Percentiles rank a stretch among this genome's conserved stretches.
These are phyloP conservation scores for Tilletia walkeri DNA, from an alignment of 1,284 basidiomycete genomes.

Conservation along the genomic window DNA sequence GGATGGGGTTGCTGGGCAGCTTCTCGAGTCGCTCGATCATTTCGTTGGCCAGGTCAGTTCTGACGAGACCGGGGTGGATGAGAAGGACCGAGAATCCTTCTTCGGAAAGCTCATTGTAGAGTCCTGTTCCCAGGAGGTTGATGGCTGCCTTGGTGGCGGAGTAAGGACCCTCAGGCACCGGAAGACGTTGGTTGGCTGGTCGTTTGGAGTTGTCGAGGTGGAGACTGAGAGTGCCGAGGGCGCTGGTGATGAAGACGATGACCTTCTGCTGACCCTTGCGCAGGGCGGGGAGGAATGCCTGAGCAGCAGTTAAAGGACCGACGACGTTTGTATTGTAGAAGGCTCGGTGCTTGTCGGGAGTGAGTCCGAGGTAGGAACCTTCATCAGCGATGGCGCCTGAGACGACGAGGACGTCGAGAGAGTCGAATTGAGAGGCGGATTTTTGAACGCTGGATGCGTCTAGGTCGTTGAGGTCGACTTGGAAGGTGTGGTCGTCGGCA, in stretches of 20 bases:
- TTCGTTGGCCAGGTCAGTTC: conserved; percentile 17
- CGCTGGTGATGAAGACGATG: conserved; percentile 21
- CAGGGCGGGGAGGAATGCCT: conserved; percentile 24
- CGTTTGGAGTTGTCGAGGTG: neutral
- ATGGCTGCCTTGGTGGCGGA: conserved; percentile 22
- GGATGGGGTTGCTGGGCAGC: neutral
- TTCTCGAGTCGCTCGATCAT: neutral
- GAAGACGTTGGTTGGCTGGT: neutral
- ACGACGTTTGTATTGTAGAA: conserved; percentile 22
- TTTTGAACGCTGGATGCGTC: conserved; percentile 13
- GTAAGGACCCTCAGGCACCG: neutral
- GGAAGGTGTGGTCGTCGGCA: conserved; percentile 14
- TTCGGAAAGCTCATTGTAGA: conserved; percentile 18
- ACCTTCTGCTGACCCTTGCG: conserved; percentile 18
- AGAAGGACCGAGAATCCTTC: conserved; percentile 24
- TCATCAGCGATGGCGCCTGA: conserved; percentile 18
- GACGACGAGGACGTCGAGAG: conserved; percentile 22
- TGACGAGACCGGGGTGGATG: conserved; percentile 23
- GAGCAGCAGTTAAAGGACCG: conserved; percentile 19
- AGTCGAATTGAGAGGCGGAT: conserved; percentile 16
- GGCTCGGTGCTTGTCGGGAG: neutral
- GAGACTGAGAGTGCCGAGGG: neutral
- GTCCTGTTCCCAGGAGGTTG: conserved; percentile 19
- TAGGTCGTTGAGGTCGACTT: conserved; percentile 17
- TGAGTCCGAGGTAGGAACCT: conserved; percentile 2